These are phyloP conservation scores for Leccinum rimulosum DNA, from an alignment of 768 basidiomycete species.

Conservation along the genomic window DNA sequence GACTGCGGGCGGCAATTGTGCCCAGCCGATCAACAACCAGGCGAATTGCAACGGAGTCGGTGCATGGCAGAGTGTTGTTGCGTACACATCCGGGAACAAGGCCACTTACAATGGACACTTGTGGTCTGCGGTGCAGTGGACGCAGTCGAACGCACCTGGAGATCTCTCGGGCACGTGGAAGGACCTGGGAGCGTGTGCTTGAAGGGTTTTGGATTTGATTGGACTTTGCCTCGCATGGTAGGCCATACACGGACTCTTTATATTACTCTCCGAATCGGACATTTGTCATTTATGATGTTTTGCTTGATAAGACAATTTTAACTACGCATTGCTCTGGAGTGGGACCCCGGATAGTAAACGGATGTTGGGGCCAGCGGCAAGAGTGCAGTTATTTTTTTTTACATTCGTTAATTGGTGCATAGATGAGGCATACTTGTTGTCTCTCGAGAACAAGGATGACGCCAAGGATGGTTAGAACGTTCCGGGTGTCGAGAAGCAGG, in stretches of 20 bases:
- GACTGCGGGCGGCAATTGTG: conserved; percentile 7
- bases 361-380: not conserved
- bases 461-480: not conserved
- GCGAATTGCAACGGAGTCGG: conserved; percentile 20
- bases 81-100: conserved; percentile 17
- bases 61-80: conserved; percentile 16
- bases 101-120: conserved; percentile 17
- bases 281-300: not conserved
- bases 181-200: conserved; percentile 22
- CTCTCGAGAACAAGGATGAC: not conserved
- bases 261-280: not conserved
- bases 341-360: not conserved
- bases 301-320: not conserved
- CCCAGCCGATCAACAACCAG: conserved; percentile 23
- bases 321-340: not conserved
- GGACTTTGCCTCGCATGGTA: not conserved
- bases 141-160: conserved; percentile 17
- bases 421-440: not conserved
- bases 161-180: conserved; percentile 28
- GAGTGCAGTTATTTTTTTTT: not conserved
- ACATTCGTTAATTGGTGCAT: not conserved
- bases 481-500: not conserved
- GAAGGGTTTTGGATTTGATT: not conserved
- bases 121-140: conserved; percentile 29
- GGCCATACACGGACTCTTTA: not conserved